phyloP scores from a whole-genome alignment of 768 basidiomycete genomes.

The Lactarius evosmus region DNA sequence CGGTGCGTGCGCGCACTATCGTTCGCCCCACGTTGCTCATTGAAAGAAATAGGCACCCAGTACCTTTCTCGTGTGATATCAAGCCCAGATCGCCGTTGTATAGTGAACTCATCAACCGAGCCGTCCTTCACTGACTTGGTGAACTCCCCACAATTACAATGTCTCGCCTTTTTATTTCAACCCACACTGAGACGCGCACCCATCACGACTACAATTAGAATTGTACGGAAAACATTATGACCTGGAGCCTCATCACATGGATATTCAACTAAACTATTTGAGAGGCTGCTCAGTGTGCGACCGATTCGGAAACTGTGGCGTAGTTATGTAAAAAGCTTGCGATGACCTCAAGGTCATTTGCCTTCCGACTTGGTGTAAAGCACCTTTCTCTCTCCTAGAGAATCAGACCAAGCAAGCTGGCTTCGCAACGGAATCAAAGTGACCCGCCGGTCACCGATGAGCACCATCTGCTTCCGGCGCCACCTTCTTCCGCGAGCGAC shows the following conservation, averaged over 20 bases:
- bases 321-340: constrained; percentile 21
- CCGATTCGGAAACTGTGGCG: not conserved
- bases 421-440: constrained; percentile 1
- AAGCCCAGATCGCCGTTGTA: constrained; percentile 27
- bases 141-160: not conserved
- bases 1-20: constrained; percentile 12
- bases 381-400: not conserved
- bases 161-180: not conserved
- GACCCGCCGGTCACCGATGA: not conserved
- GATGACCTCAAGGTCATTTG: no score
- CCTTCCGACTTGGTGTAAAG: not conserved
- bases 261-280: not conserved
- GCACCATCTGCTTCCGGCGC: constrained; percentile 13
- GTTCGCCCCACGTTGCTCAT: not conserved
- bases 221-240: constrained; percentile 7
- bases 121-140: not conserved
- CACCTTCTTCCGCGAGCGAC: not conserved
- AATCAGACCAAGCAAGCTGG: not conserved
- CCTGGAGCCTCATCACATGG: not conserved
- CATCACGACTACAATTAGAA: not conserved
- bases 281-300: not conserved
- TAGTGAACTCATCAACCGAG: constrained; percentile 15
- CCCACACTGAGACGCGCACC: not conserved
- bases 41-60: constrained; percentile 25
- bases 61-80: constrained; percentile 29